These are phyloP conservation scores for Nakazawaea wyomingensis DNA, from an alignment of 805 yeast genomes.

Conservation along the genomic window DNA sequence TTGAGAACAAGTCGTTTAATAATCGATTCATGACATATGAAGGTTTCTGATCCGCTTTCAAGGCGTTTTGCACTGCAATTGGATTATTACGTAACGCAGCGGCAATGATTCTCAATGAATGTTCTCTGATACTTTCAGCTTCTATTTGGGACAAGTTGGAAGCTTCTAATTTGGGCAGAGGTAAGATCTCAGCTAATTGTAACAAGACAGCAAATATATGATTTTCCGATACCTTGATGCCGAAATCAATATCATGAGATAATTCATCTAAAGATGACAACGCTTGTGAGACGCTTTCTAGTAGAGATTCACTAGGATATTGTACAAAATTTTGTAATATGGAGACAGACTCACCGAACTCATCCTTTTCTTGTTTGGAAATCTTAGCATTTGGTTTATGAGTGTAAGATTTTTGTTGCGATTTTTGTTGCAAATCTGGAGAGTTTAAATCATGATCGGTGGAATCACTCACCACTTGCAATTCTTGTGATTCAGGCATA, in stretches of 20 bases:
- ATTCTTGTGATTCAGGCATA: conserved; percentile 10
- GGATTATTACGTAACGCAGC: conserved; percentile 72
- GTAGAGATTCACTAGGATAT: neutral
- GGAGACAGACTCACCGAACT: neutral
- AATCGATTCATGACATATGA: conserved; percentile 5
- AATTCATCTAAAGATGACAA: conserved; percentile 49
- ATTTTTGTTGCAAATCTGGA: neutral
- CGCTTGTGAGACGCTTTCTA: conserved; percentile 18
- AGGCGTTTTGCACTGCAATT: conserved; percentile 42
- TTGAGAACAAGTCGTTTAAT: conserved; percentile 4
- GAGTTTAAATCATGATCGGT: conserved; percentile 11
- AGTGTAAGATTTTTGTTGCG: neutral
- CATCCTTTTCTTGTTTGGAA: conserved; percentile 1
- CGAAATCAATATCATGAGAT: conserved; percentile 64
- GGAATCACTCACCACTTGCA: conserved; percentile 15
- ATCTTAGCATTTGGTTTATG: conserved; percentile 9
- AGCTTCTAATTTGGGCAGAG: conserved; percentile 14
- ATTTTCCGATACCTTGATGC: conserved; percentile 39
- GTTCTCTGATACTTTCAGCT: conserved; percentile 36
- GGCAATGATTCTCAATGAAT: conserved; percentile 55
- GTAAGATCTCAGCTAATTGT: conserved; percentile 22
- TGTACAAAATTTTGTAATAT: neutral
- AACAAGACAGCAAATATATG: conserved; percentile 28
- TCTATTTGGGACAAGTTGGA: conserved; percentile 8
- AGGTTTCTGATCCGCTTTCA: conserved; percentile 13